Base-by-base conservation (phyloP, 2,329 filamentous ascomycete genomes). In the Aspergillus hiratsukae region DNA sequence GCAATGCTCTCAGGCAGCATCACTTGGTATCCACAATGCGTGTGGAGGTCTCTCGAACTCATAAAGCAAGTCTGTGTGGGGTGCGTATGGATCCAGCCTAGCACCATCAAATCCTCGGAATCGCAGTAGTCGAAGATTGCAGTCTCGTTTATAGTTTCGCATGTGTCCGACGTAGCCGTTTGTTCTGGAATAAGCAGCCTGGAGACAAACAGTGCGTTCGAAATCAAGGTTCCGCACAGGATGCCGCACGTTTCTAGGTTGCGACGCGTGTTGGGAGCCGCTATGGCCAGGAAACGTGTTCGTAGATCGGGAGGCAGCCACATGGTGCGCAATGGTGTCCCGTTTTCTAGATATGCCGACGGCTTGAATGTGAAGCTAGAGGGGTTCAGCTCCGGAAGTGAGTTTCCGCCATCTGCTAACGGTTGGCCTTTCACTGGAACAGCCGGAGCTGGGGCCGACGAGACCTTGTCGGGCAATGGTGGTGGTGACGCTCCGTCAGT, bases 81-180 rank as follows among this genome's bases (percentile, higher is more conserved):
- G 72, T 99, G 94, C 0, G 94, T 99, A 71, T 99, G 94, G 59
- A 99, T 99, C 94, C 94, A 99, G 41, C 93, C 93, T 4, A 96
- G 81, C 53, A 96, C 86, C 72, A 96, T 84, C 37, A 97, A 75
- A 58, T 95, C 89, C 67, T 96, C 85, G 4, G 81, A 81, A 65
- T 94, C 89, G 69, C 92, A 95, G 71, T 93, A 97, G 55, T 96
- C 91, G 64, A 97, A 92, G 28, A 97, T 81, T 0, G 86, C 85
- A 29, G 84, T 83, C 72, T 96, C 91, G 63, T 97, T 94, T 49
- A 91, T 85, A 21, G 91, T 97, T 74, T 97, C 93, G 72, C 94
- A 99, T 0, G 94, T 97, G 69, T 99, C 93, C 2, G 88, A 87
- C 0, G 93, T 97, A 67, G 88, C 88, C 53, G 86, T 88, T 72